Evolutionary conservation across 768 basidiomycete species (phyloP).

Genomic region (Leccinum rimulosum): DNA sequence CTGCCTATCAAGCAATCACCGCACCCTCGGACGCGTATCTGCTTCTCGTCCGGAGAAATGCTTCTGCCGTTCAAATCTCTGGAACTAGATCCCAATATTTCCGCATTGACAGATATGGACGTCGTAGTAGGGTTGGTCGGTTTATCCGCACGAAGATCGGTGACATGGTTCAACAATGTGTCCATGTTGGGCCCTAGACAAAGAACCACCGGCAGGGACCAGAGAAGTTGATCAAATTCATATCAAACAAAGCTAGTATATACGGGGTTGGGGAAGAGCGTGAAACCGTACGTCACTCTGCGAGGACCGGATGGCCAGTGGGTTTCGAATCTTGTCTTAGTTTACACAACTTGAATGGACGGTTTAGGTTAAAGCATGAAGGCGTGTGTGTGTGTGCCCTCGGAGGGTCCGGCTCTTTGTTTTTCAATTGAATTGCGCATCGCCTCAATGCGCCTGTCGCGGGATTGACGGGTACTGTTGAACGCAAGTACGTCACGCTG

Average conservation of each 20-base stretch:
- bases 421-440: background rate
- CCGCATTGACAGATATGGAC: background rate
- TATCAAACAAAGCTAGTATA: background rate
- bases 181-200: background rate
- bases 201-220: background rate
- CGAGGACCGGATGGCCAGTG: background rate
- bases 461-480: background rate
- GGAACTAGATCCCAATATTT: background rate
- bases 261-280: background rate
- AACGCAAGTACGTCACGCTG: background rate
- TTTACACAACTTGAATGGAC: background rate
- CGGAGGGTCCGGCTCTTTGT: background rate
- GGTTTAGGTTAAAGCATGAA: background rate
- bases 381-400: background rate
- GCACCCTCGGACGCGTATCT: background rate
- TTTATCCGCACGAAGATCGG: background rate
- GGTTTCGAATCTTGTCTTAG: background rate
- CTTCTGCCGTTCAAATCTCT: background rate
- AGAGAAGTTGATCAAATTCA: conserved; percentile 2
- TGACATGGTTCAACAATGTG: background rate
- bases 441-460: background rate
- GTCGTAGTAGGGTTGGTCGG: background rate
- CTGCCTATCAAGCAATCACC: background rate
- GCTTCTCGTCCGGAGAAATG: background rate
- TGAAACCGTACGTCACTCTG: background rate